A percentile compares a stretch with the other conserved stretches of the same genome.
phyloP scores from a whole-genome alignment of 2,329 filamentous ascomycete genomes.

The Stemphylium vesicarium region DNA sequence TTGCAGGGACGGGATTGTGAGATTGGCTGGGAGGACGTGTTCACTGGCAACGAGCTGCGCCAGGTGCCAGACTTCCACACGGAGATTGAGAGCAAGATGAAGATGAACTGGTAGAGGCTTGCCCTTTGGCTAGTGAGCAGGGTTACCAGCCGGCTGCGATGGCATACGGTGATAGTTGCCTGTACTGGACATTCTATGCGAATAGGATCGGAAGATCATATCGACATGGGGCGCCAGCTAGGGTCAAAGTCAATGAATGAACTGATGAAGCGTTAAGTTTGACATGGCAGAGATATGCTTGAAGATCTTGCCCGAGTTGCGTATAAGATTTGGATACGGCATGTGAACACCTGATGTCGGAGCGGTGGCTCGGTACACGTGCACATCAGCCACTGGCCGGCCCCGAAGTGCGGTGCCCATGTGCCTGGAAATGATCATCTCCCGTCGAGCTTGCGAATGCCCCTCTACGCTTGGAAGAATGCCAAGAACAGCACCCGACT shows the following conservation, averaged over 20 bases:
- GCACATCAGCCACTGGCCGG: not conserved
- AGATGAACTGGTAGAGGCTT: conserved; percentile 66
- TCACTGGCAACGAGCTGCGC: conserved; percentile 74
- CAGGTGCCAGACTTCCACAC: conserved; percentile 78
- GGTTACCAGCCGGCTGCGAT: not conserved
- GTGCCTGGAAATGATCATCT: not conserved
- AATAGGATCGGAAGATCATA: not conserved
- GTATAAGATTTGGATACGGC: not conserved
- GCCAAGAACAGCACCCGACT: not conserved
- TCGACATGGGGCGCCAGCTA: not conserved
- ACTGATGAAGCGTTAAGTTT: not conserved
- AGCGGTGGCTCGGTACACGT: not conserved
- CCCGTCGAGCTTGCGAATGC: too few relatives aligned
- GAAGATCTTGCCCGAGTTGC: not conserved
- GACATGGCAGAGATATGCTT: not conserved
- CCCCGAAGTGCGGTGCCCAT: not conserved
- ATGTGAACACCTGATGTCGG: too few relatives aligned
- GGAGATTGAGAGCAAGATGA: conserved; percentile 92
- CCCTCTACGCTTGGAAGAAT: not conserved
- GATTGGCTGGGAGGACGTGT: conserved; percentile 94
- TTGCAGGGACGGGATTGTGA: conserved; percentile 77
- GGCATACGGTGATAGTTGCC: not conserved
- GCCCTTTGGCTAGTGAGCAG: not conserved
- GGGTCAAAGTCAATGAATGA: conserved; percentile 1
- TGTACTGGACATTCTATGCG: not conserved